Conservation (phyloP, 805 yeast species). For the Komagataella mondaviorum region DNA sequence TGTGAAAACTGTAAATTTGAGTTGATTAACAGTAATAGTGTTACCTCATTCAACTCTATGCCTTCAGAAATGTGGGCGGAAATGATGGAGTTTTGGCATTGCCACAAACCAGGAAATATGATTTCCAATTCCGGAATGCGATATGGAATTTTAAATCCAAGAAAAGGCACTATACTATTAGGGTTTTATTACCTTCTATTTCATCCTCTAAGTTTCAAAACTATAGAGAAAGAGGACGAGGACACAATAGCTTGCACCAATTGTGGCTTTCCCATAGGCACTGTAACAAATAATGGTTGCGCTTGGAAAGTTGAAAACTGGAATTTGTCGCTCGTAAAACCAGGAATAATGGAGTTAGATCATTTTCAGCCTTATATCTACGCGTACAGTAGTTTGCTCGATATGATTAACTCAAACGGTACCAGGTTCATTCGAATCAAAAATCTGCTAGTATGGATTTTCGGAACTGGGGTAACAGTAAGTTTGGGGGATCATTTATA, state of each 20-base stretch:
- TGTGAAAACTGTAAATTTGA: neutral
- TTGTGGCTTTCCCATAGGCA: constrained; percentile 29
- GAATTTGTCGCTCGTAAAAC: neutral
- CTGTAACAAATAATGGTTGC: constrained; percentile 2
- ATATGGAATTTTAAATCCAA: constrained; percentile 32
- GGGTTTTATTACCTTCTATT: constrained; percentile 45
- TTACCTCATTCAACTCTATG: constrained; percentile 37
- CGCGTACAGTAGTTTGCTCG: constrained; percentile 24
- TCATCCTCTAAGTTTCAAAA: constrained; percentile 11
- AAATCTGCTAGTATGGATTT: neutral
- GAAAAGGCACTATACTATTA: constrained; percentile 25
- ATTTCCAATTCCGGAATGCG: constrained; percentile 15
- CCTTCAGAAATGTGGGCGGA: constrained; percentile 94
- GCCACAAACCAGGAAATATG: constrained; percentile 58
- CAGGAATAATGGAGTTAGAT: constrained; percentile 29
- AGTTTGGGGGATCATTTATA: constrained; percentile 1
- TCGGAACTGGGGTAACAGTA: neutral
- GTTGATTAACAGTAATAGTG: constrained; percentile 16
- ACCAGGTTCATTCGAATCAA: neutral
- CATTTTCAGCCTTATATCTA: constrained; percentile 22
- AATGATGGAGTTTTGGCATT: constrained; percentile 96
- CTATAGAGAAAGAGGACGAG: constrained; percentile 4
- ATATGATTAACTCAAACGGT: constrained; percentile 20
- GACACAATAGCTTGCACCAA: constrained; percentile 16
- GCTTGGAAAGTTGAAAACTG: neutral